Percentiles rank a stretch among this genome's conserved stretches.
phyloP scores from a whole-genome alignment of 495 filamentous ascomycete species.

The Penicillium diatomitis region DNA sequence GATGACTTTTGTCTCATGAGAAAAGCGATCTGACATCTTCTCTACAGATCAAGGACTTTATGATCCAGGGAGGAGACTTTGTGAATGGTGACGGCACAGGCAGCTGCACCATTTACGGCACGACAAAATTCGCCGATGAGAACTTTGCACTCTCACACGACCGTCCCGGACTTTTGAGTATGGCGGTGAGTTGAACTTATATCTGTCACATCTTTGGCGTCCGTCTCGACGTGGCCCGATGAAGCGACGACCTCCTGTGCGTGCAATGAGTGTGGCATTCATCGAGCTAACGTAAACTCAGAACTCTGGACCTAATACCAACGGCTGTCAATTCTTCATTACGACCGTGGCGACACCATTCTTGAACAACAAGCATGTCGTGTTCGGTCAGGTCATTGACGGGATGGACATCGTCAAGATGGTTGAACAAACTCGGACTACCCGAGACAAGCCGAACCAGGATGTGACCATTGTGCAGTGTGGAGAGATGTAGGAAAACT shows the following conservation, averaged over 20 bases:
- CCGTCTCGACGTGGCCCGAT: too few species aligned
- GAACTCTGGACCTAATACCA: slow-evolving; percentile 90
- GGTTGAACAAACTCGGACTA: slow-evolving; percentile 80
- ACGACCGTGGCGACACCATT: slow-evolving; percentile 78
- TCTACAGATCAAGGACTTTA: slow-evolving; percentile 83
- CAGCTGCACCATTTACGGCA: slow-evolving; percentile 77
- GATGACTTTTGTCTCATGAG: too few species aligned
- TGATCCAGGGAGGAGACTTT: slow-evolving; percentile 97
- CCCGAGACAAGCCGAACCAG: slow-evolving; percentile 68
- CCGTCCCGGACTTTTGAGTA: slow-evolving; percentile 69
- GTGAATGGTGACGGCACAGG: slow-evolving; percentile 89
- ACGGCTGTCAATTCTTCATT: slow-evolving; percentile 97
- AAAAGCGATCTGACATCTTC: too few species aligned
- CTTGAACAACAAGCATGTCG: slow-evolving; percentile 90
- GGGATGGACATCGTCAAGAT: slow-evolving; percentile 85
- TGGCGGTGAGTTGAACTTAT: slow-evolving; percentile 61
- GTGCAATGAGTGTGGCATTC: too few species aligned
- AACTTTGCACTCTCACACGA: slow-evolving; percentile 79
- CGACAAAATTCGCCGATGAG: slow-evolving; percentile 79
- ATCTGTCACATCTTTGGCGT: too few species aligned
- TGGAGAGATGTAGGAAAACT: slow-evolving; percentile 64
- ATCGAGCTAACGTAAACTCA: slow-evolving; percentile 14
- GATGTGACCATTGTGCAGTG: slow-evolving; percentile 83
- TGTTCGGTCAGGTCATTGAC: slow-evolving; percentile 84
- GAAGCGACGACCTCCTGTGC: too few species aligned